Percentiles rank a stretch among this genome's conserved stretches.
Evolutionary conservation across 257 asterid genomes (phyloP).

Genomic region (Verbena officinalis): DNA sequence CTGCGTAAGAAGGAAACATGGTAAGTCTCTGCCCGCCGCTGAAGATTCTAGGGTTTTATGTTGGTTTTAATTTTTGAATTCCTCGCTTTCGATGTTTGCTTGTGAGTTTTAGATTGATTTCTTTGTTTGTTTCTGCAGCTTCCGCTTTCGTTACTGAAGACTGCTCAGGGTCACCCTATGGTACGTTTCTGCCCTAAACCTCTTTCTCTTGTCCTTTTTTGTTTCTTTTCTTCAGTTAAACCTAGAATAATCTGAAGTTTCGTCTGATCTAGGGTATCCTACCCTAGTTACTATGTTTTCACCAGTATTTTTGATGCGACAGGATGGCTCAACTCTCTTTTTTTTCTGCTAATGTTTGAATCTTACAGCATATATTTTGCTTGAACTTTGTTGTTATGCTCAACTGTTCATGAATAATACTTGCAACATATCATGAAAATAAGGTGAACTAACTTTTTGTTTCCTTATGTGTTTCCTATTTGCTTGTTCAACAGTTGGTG

Average conservation of each 20-base stretch:
- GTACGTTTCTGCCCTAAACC: slow-evolving; percentile 39
- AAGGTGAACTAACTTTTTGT: not conserved
- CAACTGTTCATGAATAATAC: not conserved
- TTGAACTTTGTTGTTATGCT: not conserved
- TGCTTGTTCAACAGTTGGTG: slow-evolving; percentile 60
- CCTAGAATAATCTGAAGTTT: not conserved
- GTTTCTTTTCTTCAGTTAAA: too few species aligned
- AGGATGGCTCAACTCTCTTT: not conserved
- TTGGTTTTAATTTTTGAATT: slow-evolving; percentile 1
- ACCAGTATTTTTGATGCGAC: too few species aligned
- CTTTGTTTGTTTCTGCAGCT: slow-evolving; percentile 50
- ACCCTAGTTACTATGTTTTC: too few species aligned
- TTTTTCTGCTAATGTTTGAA: not conserved
- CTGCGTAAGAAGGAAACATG: slow-evolving; percentile 26
- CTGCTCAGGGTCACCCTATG: slow-evolving; percentile 98
- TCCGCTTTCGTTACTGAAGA: slow-evolving; percentile 92
- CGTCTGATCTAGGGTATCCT: not conserved
- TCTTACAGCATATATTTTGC: not conserved
- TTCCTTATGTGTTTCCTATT: not conserved
- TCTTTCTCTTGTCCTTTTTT: not conserved
- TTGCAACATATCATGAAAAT: too few species aligned
- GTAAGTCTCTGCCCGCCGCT: slow-evolving; percentile 31
- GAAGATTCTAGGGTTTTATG: slow-evolving; percentile 32
- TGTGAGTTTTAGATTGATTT: not conserved
- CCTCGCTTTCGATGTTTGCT: not conserved